These are phyloP conservation scores for Penicillium herquei DNA, from an alignment of 495 filamentous ascomycete genomes.

Conservation along the genomic window DNA sequence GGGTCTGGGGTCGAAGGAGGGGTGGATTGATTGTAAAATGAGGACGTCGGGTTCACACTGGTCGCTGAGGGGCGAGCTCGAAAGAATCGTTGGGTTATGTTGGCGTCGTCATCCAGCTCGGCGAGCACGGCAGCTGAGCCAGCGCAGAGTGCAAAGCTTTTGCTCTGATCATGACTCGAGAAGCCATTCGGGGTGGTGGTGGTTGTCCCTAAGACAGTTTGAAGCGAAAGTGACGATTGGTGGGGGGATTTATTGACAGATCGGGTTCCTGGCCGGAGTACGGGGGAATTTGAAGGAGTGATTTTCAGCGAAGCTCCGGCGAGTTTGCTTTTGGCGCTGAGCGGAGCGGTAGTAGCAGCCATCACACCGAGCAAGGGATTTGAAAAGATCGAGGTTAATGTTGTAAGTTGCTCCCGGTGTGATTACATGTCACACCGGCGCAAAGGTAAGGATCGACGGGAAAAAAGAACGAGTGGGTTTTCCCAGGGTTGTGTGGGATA, in stretches of 20 bases:
- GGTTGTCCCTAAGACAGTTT: constrained; percentile 85
- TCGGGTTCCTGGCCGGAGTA: constrained; percentile 57
- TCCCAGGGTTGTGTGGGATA: neutral
- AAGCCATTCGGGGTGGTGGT: constrained; percentile 83
- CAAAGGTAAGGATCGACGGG: constrained; percentile 12
- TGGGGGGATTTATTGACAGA: constrained; percentile 58
- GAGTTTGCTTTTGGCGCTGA: constrained; percentile 38
- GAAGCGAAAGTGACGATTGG: constrained; percentile 63
- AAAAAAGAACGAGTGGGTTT: neutral
- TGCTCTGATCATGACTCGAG: constrained; percentile 68
- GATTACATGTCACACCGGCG: constrained; percentile 18
- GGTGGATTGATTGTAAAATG: constrained; percentile 63
- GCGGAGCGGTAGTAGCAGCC: constrained; percentile 35
- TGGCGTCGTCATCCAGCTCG: constrained; percentile 67
- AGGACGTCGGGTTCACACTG: constrained; percentile 57
- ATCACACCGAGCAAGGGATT: constrained; percentile 25
- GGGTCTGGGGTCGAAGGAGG: constrained; percentile 46
- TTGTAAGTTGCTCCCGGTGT: neutral
- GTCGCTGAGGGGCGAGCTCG: constrained; percentile 77
- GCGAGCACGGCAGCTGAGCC: constrained; percentile 93
- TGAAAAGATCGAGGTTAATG: too few species aligned
- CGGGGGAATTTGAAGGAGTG: constrained; percentile 78
- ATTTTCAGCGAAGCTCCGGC: constrained; percentile 58
- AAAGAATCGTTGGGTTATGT: constrained; percentile 82
- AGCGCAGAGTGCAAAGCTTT: constrained; percentile 82